A percentile compares a stretch with the other conserved stretches of the same genome.
Conservation (phyloP, 2,329 filamentous ascomycete genomes). For the Xylariaceae sp. region DNA sequence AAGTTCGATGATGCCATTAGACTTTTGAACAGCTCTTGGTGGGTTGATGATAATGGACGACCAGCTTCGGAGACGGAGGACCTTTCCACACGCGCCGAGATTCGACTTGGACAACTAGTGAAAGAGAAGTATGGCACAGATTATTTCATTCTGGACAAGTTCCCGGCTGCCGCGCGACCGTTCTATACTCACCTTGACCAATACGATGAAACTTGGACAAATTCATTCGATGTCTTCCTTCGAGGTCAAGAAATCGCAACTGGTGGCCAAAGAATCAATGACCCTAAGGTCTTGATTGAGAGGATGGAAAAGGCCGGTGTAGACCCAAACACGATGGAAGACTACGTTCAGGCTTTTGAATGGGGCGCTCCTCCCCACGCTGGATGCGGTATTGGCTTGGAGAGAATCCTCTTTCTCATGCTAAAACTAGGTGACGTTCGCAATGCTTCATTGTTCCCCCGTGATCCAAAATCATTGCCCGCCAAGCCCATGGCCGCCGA, state of each 20-base stretch:
- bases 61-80: slow-evolving; percentile 68
- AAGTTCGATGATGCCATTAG: slow-evolving; percentile 73
- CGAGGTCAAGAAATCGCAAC: slow-evolving; percentile 90
- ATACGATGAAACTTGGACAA: slow-evolving; percentile 52
- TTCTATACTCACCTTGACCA: slow-evolving; percentile 89
- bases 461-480: slow-evolving; percentile 83
- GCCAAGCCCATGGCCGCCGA: slow-evolving; percentile 42
- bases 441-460: slow-evolving; percentile 78
- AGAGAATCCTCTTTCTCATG: slow-evolving; percentile 81
- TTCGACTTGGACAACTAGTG: slow-evolving; percentile 75
- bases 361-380: slow-evolving; percentile 86
- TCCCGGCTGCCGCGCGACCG: slow-evolving; percentile 74
- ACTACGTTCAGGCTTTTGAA: slow-evolving; percentile 84
- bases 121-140: slow-evolving; percentile 84
- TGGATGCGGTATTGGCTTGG: slow-evolving; percentile 82
- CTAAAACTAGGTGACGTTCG: slow-evolving; percentile 85
- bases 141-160: slow-evolving; percentile 93
- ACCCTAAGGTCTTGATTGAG: slow-evolving; percentile 65
- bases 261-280: slow-evolving; percentile 88
- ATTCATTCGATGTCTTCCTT: slow-evolving; percentile 93
- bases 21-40: slow-evolving; percentile 73
- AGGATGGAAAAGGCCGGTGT: slow-evolving; percentile 74
- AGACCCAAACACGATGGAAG: slow-evolving; percentile 75
- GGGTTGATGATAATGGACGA: slow-evolving; percentile 72
- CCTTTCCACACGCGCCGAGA: slow-evolving; percentile 78